Evolutionary conservation across 2,329 filamentous ascomycete genomes (phyloP).

Genomic region (Xylaria sp.): DNA sequence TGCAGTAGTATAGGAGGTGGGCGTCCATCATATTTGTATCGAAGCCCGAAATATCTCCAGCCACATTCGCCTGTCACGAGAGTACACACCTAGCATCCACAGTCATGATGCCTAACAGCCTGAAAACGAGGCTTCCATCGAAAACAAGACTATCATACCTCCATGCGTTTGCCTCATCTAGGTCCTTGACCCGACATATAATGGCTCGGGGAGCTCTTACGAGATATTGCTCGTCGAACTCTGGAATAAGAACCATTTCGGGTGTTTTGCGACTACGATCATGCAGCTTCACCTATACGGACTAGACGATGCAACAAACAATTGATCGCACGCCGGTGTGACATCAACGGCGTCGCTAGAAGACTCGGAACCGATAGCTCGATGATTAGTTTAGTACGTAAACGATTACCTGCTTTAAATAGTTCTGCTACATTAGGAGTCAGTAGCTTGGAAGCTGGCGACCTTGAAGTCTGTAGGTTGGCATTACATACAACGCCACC

Average conservation of each 20-base stretch:
- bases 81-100: slow-evolving; percentile 66
- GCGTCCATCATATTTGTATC: neutral
- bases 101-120: slow-evolving; percentile 64
- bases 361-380: neutral
- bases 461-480: slow-evolving; percentile 3
- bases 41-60: slow-evolving; percentile 52
- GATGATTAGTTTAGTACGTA: neutral
- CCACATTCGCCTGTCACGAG: slow-evolving; percentile 58
- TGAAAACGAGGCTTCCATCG: slow-evolving; percentile 75
- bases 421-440: neutral
- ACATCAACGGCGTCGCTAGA: slow-evolving; percentile 67
- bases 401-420: neutral
- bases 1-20: too few relatives aligned
- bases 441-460: neutral
- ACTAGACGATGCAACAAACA: slow-evolving; percentile 80
- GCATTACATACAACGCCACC: slow-evolving; percentile 8
- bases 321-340: slow-evolving; percentile 67
- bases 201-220: slow-evolving; percentile 80
- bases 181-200: slow-evolving; percentile 61
- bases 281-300: slow-evolving; percentile 71
- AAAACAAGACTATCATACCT: slow-evolving; percentile 74
- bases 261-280: slow-evolving; percentile 71
- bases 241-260: slow-evolving; percentile 75
- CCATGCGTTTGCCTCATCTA: slow-evolving; percentile 69
- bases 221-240: slow-evolving; percentile 73